These are phyloP conservation scores for Candida glucosophila DNA, from an alignment of 1,139 yeast species.

Conservation along the genomic window DNA sequence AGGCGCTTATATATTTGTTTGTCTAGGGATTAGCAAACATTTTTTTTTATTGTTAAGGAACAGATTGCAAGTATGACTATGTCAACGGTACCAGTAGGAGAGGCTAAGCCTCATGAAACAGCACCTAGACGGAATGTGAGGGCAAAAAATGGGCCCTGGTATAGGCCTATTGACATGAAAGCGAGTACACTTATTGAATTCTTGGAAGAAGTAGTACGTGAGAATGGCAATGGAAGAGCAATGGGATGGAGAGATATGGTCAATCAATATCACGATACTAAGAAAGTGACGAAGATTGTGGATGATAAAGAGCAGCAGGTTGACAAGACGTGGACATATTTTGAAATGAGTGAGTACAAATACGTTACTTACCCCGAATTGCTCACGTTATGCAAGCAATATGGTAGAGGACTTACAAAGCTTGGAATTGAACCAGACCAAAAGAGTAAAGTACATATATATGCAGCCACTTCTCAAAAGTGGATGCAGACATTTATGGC, in stretches of 20 bases:
- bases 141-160: constrained; percentile 46
- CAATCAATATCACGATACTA: constrained; percentile 70
- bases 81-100: constrained; percentile 64
- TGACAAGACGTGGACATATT: constrained; percentile 83
- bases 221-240: constrained; percentile 44
- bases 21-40: too few species aligned
- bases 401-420: constrained; percentile 69
- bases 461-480: constrained; percentile 74
- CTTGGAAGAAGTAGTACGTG: constrained; percentile 52
- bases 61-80: constrained; percentile 19
- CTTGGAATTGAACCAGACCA: constrained; percentile 65
- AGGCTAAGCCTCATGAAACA: constrained; percentile 78
- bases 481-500: constrained; percentile 91
- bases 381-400: constrained; percentile 35
- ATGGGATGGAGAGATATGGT: constrained; percentile 77
- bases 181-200: constrained; percentile 67
- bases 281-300: constrained; percentile 63
- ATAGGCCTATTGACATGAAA: constrained; percentile 51
- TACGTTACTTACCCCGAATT: constrained; percentile 59
- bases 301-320: constrained; percentile 68
- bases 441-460: constrained; percentile 65
- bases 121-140: constrained; percentile 78
- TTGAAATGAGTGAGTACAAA: constrained; percentile 67
- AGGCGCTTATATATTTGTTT: too few species aligned
- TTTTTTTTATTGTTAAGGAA: too few species aligned